Conservation (phyloP, 176 grass and related monocot genomes). For the Chloris gayana region DNA sequence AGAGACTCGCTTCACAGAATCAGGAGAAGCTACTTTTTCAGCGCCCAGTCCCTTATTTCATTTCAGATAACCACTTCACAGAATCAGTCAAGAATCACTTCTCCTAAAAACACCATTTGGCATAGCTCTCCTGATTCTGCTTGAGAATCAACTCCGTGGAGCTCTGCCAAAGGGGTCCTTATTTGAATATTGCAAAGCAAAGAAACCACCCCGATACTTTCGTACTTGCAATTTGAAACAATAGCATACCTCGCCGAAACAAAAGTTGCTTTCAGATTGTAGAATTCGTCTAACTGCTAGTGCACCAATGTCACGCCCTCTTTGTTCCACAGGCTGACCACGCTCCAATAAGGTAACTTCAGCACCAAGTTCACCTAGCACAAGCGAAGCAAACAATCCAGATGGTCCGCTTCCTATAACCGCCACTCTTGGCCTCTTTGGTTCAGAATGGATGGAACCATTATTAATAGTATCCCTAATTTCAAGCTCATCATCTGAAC, state of each 20-base stretch:
- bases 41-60: too few species aligned
- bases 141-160: too few species aligned
- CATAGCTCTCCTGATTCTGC: too few species aligned
- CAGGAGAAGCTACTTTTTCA: too few species aligned
- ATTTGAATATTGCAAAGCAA: background rate
- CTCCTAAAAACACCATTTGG: too few species aligned
- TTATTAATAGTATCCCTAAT: slow-evolving; percentile 32
- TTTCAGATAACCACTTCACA: too few species aligned
- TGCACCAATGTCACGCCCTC: slow-evolving; percentile 96
- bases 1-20: too few species aligned
- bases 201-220: background rate
- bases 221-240: slow-evolving; percentile 25
- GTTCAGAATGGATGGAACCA: slow-evolving; percentile 27
- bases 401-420: slow-evolving; percentile 90
- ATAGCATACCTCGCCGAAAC: slow-evolving; percentile 91
- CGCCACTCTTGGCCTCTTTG: slow-evolving; percentile 73
- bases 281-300: slow-evolving; percentile 83
- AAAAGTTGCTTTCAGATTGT: slow-evolving; percentile 89
- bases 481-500: slow-evolving; percentile 27
- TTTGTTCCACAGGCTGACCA: slow-evolving; percentile 90
- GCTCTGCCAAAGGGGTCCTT: too few species aligned
- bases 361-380: slow-evolving; percentile 87
- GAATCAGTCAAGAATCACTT: too few species aligned
- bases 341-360: slow-evolving; percentile 93
- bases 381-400: slow-evolving; percentile 90